Evolutionary conservation across 306 rosid species (phyloP), one percentile per base, ranked within the genome.

Genomic region (Vigna reflexopilosa): DNA sequence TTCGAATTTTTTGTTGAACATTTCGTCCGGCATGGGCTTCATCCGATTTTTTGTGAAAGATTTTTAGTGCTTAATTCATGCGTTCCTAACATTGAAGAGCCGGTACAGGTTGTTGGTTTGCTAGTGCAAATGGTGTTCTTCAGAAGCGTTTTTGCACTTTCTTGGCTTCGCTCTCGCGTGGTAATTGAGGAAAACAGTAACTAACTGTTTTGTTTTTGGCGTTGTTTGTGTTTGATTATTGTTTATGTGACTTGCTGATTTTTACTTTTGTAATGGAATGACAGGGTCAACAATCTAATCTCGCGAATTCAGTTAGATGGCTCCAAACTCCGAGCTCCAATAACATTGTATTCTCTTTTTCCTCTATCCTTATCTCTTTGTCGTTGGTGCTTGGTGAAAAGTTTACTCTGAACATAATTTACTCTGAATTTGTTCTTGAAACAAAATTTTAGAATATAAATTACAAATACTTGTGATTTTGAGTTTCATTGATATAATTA

Each of bases 141-240:
- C 19, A 86, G 88, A 85, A 83, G 93, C 82, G 79, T 85, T 76
- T 71, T 90, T 73, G 90, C 87, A 24, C 88, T 94, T 82, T 94
- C 98, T 19, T 87, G 82, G 84, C 90, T 95, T 67, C 96, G 98
- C 67, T 89, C 98, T 85, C 96, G 93, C 26, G 75, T 81, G 75
- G 98, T 92, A 84, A 83, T 85, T 87, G 11, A 44, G 30, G 44
- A 79, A 1, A 42, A 2, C 6, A 19, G 9, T 42, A 2, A 42
- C 5, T 2, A 44, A 4, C 0, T 5, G 0, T 5, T 28, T 15
- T 28, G 26, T 9, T 63, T 66, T 36, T 7, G 17, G 45, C 1
- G 17, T 70, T 61, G 0, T 57, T 22, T 64, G 45, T 15, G 19
- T 72, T 62, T 70, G 7, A 69, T 67, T 71, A 17, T 17, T 17